Evolutionary conservation across 164 flowering plant species (phyloP), one percentile per base, ranked within the genome.

Genomic region (Platanus orientalis): DNA sequence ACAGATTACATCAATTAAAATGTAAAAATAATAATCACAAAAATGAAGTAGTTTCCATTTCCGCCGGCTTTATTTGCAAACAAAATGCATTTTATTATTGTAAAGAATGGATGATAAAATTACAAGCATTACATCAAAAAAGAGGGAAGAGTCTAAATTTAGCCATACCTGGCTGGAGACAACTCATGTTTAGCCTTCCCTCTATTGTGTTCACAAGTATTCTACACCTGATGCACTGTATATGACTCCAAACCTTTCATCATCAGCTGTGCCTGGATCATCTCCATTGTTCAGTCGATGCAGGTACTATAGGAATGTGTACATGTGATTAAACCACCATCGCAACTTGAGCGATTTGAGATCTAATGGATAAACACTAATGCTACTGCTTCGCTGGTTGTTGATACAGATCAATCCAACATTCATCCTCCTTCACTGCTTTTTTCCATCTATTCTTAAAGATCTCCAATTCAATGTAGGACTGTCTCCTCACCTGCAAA

Each of bases 351-450:
- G 20, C 2, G 19, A 45, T 45, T 45, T 45, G 20, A 45, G 49
- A 45, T 17, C 49, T 19, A 14, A 45, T 45, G 16, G 16, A 16
- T 4, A 16, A 10, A 19, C 19, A 45, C 49, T 45, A 17, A 1
- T 5, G 19, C 20, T 45, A 45, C 17, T 57, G n/a, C 20, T 65
- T 54, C 39, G 63, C 36, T 16, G 71, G 61, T 67, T 67, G 68
- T 64, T 58, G 71, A 77, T 61, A 88, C 7, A 89, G 93, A 78
- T 94, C 92, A 14, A 65, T 69, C 96, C 96, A 94, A 67, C 99
- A 94, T 58, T 70, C 59, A 57, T 89, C 99, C 25, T 84, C 75
- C 73, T 78, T 54, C 14, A 72, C 84, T 1, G 99, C 95, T 6
- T 76, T 59, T 28, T 69, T 66, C 99, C 99, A 94, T 73, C 99